Base-by-base conservation (phyloP, 345 rosid species). In the Eutrema yunnanense region DNA sequence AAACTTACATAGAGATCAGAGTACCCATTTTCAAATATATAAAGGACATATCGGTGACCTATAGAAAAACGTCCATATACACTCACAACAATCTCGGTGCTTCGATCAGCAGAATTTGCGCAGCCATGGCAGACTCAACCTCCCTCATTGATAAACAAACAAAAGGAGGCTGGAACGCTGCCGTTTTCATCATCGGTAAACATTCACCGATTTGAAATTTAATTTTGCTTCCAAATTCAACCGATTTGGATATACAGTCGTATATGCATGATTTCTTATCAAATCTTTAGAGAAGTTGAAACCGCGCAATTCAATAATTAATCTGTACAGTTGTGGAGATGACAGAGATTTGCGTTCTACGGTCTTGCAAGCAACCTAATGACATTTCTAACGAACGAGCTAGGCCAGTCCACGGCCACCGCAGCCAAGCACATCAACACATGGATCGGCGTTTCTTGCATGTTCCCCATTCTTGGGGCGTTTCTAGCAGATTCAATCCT, bases 141-240 rank as follows among this genome's bases (percentile, higher is more conserved):
- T 26, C 69, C 13, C 0, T 62, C 65, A 37, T 59, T 56, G 9
- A 30, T 2, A 58, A 57, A 73, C 13, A n/a, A 38, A 40, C 73
- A 16, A 84, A 61, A 62, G 90, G 96, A 53, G 98, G 95, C 48
- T 94, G 98, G 98, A 72, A 30, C 62, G 82, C 97, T n/a, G 98
- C 96, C 82, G 68, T 91, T 79, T 91, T 91, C 81, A 81, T 91
- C 80, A 88, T 87, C 48, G 86, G 97, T 94, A 81, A 81, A 53
- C 62, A 41, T 52, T 53, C 37, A 67, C 32, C 5, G 26, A 71
- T 62, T 61, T 60, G 6, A 16, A 34, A 13, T 47, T 14, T 11
- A 34, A 13, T 47, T 14, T 11, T 72, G 53, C 11, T 43, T 43
- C 0, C 62, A 5, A 13, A 42, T 37, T 26, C n/a, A 7, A 56